A percentile compares a stretch with the other conserved stretches of the same genome.
Evolutionary conservation across 768 basidiomycete genomes (phyloP).

Genomic region (Boletus reticulatus): DNA sequence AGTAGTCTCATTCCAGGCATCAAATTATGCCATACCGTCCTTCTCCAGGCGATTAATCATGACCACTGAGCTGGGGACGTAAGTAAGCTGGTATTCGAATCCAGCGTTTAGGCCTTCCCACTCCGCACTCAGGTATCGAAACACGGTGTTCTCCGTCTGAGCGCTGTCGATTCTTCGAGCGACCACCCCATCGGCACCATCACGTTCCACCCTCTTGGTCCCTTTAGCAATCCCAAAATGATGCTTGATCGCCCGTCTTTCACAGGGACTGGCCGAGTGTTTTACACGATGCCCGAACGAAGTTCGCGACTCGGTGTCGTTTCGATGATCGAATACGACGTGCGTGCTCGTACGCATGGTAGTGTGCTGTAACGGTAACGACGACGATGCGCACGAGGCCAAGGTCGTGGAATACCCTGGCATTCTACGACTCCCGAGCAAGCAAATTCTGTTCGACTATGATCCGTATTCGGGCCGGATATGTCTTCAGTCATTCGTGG

Average conservation of each 20-base stretch:
- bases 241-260: conserved; percentile 1
- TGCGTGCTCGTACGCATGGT: not conserved
- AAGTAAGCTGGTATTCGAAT: too few species aligned
- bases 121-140: not conserved
- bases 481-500: conserved; percentile 4
- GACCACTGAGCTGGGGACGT: too few species aligned
- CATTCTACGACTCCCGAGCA: not conserved
- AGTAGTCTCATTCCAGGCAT: conserved; percentile 2
- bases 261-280: conserved; percentile 13
- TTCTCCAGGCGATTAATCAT: too few species aligned
- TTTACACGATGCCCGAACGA: not conserved
- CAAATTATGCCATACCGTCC: not conserved
- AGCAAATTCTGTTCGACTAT: conserved; percentile 11
- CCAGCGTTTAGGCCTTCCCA: not conserved
- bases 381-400: not conserved
- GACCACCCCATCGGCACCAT: conserved; percentile 4
- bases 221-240: too few species aligned
- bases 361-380: not conserved
- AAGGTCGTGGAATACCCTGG: conserved; percentile 3
- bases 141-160: conserved; percentile 11
- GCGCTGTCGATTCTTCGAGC: not conserved
- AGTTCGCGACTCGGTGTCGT: not conserved
- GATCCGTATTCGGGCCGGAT: conserved; percentile 21
- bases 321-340: conserved; percentile 12
- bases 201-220: not conserved